Evolutionary conservation across 345 rosid species (phyloP), one percentile per base, ranked within the genome.

Genomic region (Citrus medica): DNA sequence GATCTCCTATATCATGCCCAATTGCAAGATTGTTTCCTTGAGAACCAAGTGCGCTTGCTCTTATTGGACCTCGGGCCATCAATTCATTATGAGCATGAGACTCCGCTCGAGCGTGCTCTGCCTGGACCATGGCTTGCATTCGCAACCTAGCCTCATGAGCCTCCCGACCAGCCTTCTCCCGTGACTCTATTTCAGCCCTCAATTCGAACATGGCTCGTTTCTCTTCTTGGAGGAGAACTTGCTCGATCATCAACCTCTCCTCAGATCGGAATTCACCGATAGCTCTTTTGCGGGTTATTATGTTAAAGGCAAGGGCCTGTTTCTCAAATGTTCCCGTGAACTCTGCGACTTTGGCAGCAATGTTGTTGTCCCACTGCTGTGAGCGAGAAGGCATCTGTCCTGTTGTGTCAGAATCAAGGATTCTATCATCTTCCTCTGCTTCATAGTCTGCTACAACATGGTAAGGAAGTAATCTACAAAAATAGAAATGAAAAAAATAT

Each of bases 401-500:
- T 6, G 94, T 87, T 71, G 97, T 82, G 83, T 94, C 98, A 30
- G 97, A 88, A 83, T 96, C 91, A 71, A 96, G 91, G 79, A 94
- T 92, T 71, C 84, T 90, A 76, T 92, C 98, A 63, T 96, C 98
- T 81, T 96, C 99, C 68, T 94, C 99, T 10, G 98, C 98, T 89
- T 96, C 98, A 79, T 91, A 96, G 85, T 96, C 98, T 55, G 97
- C 94, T 61, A 94, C 93, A 6, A 94, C 94, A 76, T 94, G 98
- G 82, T 92, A 96, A 64, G 98, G 99, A 40, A 94, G 89, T 84
- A 89, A 86, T 83, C 98, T 96, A 88, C 85, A 14, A 71, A 79
- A 42, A 69, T 58, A 81, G 78, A 76, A 48, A 83, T 61, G 38
- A 76, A 13, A 35, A 78, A 78, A 70, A 42, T 25, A 32, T 5